Conservation (phyloP, 331 rosid species). For the Ulmus americana region DNA sequence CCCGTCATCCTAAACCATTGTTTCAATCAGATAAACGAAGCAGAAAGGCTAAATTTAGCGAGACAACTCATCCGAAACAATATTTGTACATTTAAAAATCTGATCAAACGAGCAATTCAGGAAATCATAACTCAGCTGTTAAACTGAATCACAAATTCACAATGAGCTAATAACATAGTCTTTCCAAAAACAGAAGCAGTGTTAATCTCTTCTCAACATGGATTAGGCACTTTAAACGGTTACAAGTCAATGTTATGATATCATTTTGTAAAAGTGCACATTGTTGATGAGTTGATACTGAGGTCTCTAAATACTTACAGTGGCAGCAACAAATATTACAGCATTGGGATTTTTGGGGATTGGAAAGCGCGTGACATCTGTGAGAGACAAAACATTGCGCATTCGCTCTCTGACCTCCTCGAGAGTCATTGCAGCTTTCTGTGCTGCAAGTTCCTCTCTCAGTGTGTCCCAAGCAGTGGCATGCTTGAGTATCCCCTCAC, state of each 20-base stretch:
- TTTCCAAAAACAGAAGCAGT: too few relatives aligned
- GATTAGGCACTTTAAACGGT: not conserved
- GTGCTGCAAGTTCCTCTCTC: conserved; percentile 68
- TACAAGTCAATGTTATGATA: not conserved
- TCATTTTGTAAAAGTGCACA: not conserved
- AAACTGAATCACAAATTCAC: too few relatives aligned
- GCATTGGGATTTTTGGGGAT: conserved; percentile 74
- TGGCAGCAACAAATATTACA: conserved; percentile 86
- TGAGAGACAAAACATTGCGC: conserved; percentile 84
- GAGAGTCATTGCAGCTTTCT: conserved; percentile 68
- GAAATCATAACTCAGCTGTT: too few relatives aligned
- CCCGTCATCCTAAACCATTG: conserved; percentile 75
- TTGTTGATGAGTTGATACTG: conserved; percentile 13
- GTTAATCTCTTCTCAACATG: not conserved
- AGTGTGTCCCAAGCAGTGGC: conserved; percentile 97
- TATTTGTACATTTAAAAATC: not conserved
- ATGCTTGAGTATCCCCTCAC: conserved; percentile 92
- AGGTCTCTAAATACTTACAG: conserved; percentile 53
- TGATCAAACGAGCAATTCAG: not conserved
- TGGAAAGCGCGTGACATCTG: conserved; percentile 98
- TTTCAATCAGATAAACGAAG: not conserved
- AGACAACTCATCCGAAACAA: not conserved
- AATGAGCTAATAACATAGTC: too few relatives aligned
- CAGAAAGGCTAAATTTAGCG: not conserved
- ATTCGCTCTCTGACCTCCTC: conserved; percentile 89